Conservation (phyloP, 2,329 filamentous ascomycete genomes). For the Botrytis byssoidea region DNA sequence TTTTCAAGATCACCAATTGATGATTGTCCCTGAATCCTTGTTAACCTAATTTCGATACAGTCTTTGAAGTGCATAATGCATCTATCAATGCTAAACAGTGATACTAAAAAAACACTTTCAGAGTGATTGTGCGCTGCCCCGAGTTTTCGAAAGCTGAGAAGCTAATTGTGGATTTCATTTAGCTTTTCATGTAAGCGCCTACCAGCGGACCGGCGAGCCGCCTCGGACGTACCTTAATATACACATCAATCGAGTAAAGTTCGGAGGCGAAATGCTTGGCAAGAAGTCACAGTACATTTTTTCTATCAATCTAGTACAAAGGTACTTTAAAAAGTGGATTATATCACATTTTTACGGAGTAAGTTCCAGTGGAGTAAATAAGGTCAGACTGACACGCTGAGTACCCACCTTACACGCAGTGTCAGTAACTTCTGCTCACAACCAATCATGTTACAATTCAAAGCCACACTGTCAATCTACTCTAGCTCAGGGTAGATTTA, state of each 20-base stretch:
- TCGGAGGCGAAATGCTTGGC: conserved; percentile 11
- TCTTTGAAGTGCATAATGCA: not conserved
- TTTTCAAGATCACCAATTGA: not conserved
- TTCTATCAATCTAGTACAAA: not conserved
- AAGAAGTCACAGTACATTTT: not conserved
- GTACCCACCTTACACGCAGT: not conserved
- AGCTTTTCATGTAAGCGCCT: conserved; percentile 6
- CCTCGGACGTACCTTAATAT: not conserved
- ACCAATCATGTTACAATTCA: not conserved
- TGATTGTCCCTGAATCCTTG: not conserved
- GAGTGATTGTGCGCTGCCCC: not conserved
- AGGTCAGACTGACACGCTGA: not conserved
- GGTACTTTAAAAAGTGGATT: not conserved
- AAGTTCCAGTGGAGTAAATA: not conserved
- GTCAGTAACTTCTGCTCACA: not conserved
- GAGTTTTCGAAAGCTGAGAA: not conserved
- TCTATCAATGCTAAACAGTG: not conserved
- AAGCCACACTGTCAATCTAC: not conserved
- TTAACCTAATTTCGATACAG: not conserved
- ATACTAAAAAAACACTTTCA: not conserved
- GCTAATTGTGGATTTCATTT: not conserved
- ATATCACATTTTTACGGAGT: not conserved
- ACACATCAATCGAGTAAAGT: not conserved
- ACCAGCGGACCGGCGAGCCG: conserved; percentile 8
- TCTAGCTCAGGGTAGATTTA: not conserved